Evolutionary conservation across 441 rosid genomes (phyloP), one percentile per base, ranked within the genome.

Genomic region (Raphanus hybrid): DNA sequence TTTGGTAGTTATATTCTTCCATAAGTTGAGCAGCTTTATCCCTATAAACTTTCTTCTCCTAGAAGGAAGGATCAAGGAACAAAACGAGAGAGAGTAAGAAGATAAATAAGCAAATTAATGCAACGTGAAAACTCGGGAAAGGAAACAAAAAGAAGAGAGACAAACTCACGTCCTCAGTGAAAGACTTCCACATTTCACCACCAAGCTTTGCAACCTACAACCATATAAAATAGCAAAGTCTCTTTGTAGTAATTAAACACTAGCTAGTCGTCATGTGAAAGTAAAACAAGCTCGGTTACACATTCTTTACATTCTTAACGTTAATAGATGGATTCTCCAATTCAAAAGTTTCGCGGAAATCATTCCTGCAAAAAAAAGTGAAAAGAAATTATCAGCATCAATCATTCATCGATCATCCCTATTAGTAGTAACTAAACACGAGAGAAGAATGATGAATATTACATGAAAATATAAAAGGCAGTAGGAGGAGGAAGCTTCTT

Each of bases 401-500:
- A 20, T 20, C 23, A 20, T 20, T 20, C 23, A 20, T 20, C 23
- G 23, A 1, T 20, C 23, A 27, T 27, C 34, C 34, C 34, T 29
- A 1, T 20, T 20, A 20, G 23, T 20, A 20, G 23, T 20, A 20
- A 20, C 23, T 20, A 20, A 20, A 20, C 23, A 20, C 23, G 23
- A 20, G 23, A 1, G 2, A 20, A 20, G 23, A 20, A 20, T 20
- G 6, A 3, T 45, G 23, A 48, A 26, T 3, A 71, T 78, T 86
- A 91, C 95, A 96, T 82, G 89, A 92, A 96, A 72, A 93, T 18
- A 45, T 93, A 92, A 87, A 93, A 96, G 6, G 95, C 97, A 1
- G 97, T 89, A 54, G 88, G 52, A 45, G 92, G 79, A 20, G 23
- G 23, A 20, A 20, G 23, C 23, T 20, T 20, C 23, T 20, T 20